These are phyloP conservation scores for Huntiella omanensis DNA, from an alignment of 2,329 filamentous ascomycete species.

Conservation along the genomic window DNA sequence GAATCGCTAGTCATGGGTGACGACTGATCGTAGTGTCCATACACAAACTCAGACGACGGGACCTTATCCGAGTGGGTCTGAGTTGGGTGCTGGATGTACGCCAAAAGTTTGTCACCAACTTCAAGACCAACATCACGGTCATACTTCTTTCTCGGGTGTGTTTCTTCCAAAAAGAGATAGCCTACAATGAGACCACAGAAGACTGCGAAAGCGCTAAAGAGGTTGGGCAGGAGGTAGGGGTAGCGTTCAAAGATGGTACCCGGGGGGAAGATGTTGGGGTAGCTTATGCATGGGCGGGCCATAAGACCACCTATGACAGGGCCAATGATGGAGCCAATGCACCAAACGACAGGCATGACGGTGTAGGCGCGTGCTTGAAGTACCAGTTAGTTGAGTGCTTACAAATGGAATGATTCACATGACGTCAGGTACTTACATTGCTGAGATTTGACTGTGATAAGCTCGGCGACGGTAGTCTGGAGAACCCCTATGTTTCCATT, in stretches of 20 bases:
- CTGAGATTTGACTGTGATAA: conserved; percentile 83
- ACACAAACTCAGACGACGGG: too few species aligned
- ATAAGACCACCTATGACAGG: conserved; percentile 81
- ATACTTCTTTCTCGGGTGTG: conserved; percentile 64
- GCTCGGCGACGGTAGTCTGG: conserved; percentile 84
- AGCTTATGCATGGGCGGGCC: conserved; percentile 68
- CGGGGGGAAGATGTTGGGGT: conserved; percentile 51
- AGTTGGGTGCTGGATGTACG: too few species aligned
- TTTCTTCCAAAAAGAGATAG: conserved; percentile 81
- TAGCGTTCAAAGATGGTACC: conserved; percentile 69
- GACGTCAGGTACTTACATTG: conserved; percentile 43
- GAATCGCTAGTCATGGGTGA: conserved; percentile 3
- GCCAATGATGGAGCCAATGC: conserved; percentile 83
- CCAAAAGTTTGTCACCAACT: conserved; percentile 40
- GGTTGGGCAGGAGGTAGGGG: conserved; percentile 79
- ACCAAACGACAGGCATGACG: conserved; percentile 98
- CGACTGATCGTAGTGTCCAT: too few species aligned
- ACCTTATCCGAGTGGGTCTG: not conserved
- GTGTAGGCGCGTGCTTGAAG: conserved; percentile 68
- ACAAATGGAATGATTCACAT: conserved; percentile 10
- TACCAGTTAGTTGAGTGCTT: conserved; percentile 13
- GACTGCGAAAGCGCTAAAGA: conserved; percentile 72
- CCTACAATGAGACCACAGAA: conserved; percentile 59
- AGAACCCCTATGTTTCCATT: conserved; percentile 97
- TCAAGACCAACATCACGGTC: conserved; percentile 59